Conservation (phyloP, 2,329 filamentous ascomycete genomes). For the Exophiala sideris region DNA sequence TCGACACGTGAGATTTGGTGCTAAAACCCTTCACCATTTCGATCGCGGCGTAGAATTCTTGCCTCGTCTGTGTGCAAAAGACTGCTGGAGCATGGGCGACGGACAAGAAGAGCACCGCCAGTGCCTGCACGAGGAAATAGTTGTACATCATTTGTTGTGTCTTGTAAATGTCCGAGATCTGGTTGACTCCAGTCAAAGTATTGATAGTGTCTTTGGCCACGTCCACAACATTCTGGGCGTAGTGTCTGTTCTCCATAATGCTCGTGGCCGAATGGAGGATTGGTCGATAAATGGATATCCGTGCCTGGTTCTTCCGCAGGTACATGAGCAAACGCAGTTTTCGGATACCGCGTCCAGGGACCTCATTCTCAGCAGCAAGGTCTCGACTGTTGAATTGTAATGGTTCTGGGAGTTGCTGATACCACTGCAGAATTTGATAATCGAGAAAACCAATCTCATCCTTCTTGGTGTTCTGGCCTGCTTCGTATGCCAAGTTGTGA, state of each 20-base stretch:
- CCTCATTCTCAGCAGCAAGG: constrained; percentile 50
- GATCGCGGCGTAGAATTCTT: constrained; percentile 66
- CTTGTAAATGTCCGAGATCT: constrained; percentile 61
- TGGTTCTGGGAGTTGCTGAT: constrained; percentile 65
- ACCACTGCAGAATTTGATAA: constrained; percentile 82
- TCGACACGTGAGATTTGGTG: constrained; percentile 59
- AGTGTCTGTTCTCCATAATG: constrained; percentile 70
- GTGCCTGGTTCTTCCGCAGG: constrained; percentile 82
- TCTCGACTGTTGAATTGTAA: constrained; percentile 54
- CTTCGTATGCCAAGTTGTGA: constrained; percentile 67
- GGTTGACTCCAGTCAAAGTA: constrained; percentile 59
- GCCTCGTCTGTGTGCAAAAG: constrained; percentile 59
- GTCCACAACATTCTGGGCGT: constrained; percentile 67
- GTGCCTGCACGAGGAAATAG: constrained; percentile 62
- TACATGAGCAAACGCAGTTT: constrained; percentile 81
- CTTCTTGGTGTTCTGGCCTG: constrained; percentile 63
- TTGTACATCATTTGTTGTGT: constrained; percentile 64
- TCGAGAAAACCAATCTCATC: constrained; percentile 79
- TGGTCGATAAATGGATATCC: constrained; percentile 83
- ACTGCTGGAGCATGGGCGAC: constrained; percentile 62
- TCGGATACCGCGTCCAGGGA: constrained; percentile 55
- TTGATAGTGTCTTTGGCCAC: constrained; percentile 64
- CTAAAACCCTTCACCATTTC: constrained; percentile 62
- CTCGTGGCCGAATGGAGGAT: constrained; percentile 79
- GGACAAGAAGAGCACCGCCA: constrained; percentile 62